Evolutionary conservation across 179 eudicot genomes (phyloP), one percentile per base, ranked within the genome.

Genomic region (Monotropa hypopitys): DNA sequence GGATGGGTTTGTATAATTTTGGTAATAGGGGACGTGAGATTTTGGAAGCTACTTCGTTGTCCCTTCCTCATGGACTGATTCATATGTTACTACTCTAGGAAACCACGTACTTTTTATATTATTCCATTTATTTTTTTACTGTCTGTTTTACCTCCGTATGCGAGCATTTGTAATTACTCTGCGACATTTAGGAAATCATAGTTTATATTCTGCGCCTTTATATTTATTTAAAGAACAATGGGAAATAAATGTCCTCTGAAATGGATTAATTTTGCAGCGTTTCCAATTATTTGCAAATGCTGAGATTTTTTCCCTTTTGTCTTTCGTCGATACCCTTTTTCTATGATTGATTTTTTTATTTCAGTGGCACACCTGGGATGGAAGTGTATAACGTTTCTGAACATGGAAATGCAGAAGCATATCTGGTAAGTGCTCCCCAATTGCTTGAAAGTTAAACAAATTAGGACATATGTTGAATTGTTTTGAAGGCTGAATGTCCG

Each of bases 341-440:
- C 33, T 46, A 18, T 45, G 38, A 3, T 35, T n/a, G 47, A 18
- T n/a, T 8, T 43, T 73, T 35, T 62, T 28, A 70, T 75, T 61
- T 61, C 26, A 9, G 80, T 72, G 81, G 84, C 79, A 72, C 84
- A 76, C 68, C 69, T 79, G 78, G 84, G 67, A 80, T 79, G 81
- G 81, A 78, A 49, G 73, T 86, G 84, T 87, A 87, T 75, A 63
- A 70, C 46, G 66, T 83, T 79, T 82, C 85, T 65, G 87, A n/a
- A n/a, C n/a, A 80, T 79, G 88, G 92, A 84, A 79, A 70, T 82
- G 79, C 84, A 38, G 92, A 86, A 43, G 77, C 79, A 28, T 86
- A 82, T 76, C 46, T 86, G 89, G 92, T 87, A 85, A 78, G 50
- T 69, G 65, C 57, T n/a, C 26, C 5, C 13, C 49, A 63, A 43